phyloP scores from a whole-genome alignment of 2,329 filamentous ascomycete genomes.

The Diplodia mutila region DNA sequence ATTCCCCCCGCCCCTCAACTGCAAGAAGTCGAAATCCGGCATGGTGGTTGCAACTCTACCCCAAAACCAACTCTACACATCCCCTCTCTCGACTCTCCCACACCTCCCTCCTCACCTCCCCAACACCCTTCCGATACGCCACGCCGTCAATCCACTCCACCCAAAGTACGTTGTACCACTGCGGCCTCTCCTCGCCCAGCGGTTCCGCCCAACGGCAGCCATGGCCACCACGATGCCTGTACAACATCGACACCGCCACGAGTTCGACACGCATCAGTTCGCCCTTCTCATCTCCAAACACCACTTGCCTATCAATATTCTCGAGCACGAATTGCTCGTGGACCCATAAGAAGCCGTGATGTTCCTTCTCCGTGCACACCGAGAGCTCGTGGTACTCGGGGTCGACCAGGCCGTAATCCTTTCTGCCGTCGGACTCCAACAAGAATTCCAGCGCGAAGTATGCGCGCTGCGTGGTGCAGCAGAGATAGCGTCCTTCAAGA shows the following conservation, averaged over 20 bases:
- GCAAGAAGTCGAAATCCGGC: too few relatives aligned
- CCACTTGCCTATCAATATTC: background rate
- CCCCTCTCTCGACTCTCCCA: background rate
- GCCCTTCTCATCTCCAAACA: background rate
- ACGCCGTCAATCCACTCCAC: slow-evolving; percentile 1
- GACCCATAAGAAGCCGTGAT: background rate
- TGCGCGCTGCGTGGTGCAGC: background rate
- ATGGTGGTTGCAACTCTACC: background rate
- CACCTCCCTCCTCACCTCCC: background rate
- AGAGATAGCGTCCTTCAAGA: background rate
- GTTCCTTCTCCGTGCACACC: too few relatives aligned
- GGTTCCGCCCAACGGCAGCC: background rate
- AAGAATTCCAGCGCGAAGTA: background rate
- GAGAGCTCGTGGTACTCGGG: background rate
- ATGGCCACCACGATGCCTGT: background rate
- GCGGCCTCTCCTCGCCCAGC: background rate
- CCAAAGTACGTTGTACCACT: slow-evolving; percentile 5
- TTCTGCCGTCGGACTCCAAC: background rate
- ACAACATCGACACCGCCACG: background rate
- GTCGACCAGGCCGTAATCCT: background rate
- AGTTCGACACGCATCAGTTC: background rate
- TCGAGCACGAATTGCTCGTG: background rate
- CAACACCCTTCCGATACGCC: background rate
- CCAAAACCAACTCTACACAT: background rate
- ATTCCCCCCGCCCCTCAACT: too few relatives aligned